Base-by-base conservation (phyloP, 441 rosid genomes). In the Oxalis stricta region DNA sequence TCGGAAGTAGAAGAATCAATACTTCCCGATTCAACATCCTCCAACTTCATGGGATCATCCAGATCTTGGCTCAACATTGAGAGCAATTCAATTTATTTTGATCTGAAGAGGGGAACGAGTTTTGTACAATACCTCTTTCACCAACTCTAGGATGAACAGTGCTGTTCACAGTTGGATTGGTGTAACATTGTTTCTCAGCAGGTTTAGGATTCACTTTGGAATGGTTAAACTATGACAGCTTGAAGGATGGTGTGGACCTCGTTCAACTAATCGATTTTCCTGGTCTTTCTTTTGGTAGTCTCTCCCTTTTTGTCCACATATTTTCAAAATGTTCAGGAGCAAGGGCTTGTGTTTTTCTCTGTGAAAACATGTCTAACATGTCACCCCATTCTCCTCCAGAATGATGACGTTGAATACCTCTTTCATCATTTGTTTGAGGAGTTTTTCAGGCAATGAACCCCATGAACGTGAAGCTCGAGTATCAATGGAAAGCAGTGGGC, bases 271-370 rank as follows among this genome's bases (percentile, higher is more conserved):
- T 50, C 45, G 42, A 55, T 68, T 69, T 50, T 66, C 76, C 33
- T 62, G 68, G 48, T 74, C 83, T 63, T 75, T 84, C 61, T 58
- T 76, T 60, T 38, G 68, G 62, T 87, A 87, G 41, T 84, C 75
- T 74, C 83, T 84, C 65, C 99, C 99, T 70, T 87, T n/a, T 92
- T 13, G 97, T 66, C 99, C 99, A 92, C 80, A 92, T 68, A 60
- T 84, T 87, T 41, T 92, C 99, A 58, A 92, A 77, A 69, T 92
- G 73, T 68, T 87, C 99, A 6, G 97, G 96, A 38, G 99, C 87
- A 66, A 92, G 97, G 30, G 76, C 77, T 53, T 75, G 85, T 46
- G 82, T 76, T 73, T 82, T 92, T 72, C 87, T 87, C 35, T 66
- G 82, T 22, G 96, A 82, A 61, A 87, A 52, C 65, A 71, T 48